Evolutionary conservation across 2,329 filamentous ascomycete genomes (phyloP), one percentile per base, ranked within the genome.

Genomic region (Penicillium sp.): DNA sequence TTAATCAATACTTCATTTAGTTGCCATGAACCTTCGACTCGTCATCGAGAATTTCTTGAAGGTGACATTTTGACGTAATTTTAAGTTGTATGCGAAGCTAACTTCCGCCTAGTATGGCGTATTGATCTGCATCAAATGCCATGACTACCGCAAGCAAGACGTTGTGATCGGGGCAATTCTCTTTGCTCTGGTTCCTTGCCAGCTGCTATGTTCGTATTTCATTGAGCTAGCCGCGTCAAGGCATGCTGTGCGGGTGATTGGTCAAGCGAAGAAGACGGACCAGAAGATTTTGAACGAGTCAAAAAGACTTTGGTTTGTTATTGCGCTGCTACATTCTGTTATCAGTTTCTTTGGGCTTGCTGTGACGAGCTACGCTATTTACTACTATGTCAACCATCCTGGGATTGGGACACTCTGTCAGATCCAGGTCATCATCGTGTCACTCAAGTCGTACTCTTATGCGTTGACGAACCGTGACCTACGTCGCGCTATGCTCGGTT

Each of bases 1-100:
- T 7, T 52, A 26, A 15, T 31, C 44, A 26, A 58, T 47, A n/a
- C n/a, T 44, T 19, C 56, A 48, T 64, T 31, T 69, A 93, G 92
- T 98, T 72, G 92, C 94, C 54, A 95, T 93, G 71, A 99, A 99
- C 75, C 79, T 99, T 56, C 89, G 95, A 66, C 84, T 99, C 71
- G 92, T 98, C 81, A 93, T 99, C 73, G 95, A 98, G 79, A 99
- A 99, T 75, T 92, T 94, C 69, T 91, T 94, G 82, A 97, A 97
- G 85, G 91, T 92, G 74, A 64, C 70, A 57, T 19, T 29, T 35
- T 41, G 49, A 35, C 17, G 19, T 17, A 41, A 31, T 46, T 29
- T 17, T 6, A 26, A 26, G 26, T 15, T 23, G 31, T 41, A 19
- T 59, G 29, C 46, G 23, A 23, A 45, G n/a, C 61, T 62, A 49